phyloP scores from a whole-genome alignment of 805 yeast species.

The Cyberlindnera nakhonratchasimensis region DNA sequence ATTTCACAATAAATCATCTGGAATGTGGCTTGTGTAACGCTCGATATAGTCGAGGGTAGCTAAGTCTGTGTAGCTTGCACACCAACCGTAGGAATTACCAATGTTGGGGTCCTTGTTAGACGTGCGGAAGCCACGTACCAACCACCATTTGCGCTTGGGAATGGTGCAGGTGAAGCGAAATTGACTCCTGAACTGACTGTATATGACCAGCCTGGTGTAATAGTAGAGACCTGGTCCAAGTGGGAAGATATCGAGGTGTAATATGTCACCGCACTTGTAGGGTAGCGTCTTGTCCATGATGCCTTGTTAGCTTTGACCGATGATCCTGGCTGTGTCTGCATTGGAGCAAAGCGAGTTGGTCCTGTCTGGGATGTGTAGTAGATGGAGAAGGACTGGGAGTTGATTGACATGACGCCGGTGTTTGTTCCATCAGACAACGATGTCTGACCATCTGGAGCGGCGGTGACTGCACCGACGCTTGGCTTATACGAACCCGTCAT shows the following conservation, averaged over 20 bases:
- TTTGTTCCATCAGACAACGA: conserved; percentile 32
- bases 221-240: conserved; percentile 50
- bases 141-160: conserved; percentile 57
- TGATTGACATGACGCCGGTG: conserved; percentile 40
- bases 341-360: conserved; percentile 76
- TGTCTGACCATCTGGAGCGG: conserved; percentile 42
- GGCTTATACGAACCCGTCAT: conserved; percentile 61
- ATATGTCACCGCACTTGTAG: conserved; percentile 65
- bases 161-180: conserved; percentile 67
- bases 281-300: conserved; percentile 60
- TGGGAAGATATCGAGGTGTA: conserved; percentile 42
- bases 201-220: conserved; percentile 84
- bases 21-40: no score
- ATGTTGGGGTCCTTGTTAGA: conserved; percentile 18
- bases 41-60: not conserved
- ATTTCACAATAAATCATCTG: no score
- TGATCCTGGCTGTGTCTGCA: conserved; percentile 86
- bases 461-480: conserved; percentile 45
- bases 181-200: conserved; percentile 60
- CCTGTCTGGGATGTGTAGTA: conserved; percentile 83
- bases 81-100: conserved; percentile 6
- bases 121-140: conserved; percentile 62
- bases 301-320: conserved; percentile 52
- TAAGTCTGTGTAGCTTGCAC: not conserved
- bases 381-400: conserved; percentile 54